A percentile compares a stretch with the other conserved stretches of the same genome.
Evolutionary conservation across 2,329 filamentous ascomycete genomes (phyloP).

Genomic region (Exophiala sp.): DNA sequence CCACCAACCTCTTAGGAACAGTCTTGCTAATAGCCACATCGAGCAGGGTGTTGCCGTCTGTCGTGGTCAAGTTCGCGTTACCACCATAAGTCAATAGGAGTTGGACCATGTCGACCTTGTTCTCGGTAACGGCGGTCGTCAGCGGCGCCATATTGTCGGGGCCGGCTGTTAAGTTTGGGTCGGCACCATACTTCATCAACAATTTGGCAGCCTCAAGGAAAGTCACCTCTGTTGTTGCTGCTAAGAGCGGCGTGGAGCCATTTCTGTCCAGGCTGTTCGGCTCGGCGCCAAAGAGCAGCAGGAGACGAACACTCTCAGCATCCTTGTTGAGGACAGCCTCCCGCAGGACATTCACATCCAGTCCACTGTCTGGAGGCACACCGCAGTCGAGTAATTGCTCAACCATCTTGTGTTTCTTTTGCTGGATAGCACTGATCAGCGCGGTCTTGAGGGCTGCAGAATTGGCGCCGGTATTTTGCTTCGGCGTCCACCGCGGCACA

Average conservation of each 20-base stretch:
- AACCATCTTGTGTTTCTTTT: slow-evolving; percentile 54
- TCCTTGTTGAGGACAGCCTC: slow-evolving; percentile 54
- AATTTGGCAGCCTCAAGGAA: slow-evolving; percentile 57
- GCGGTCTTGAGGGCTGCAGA: slow-evolving; percentile 46
- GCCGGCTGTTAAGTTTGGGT: slow-evolving; percentile 52
- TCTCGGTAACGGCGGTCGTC: slow-evolving; percentile 48
- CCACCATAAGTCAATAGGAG: slow-evolving; percentile 61
- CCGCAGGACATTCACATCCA: slow-evolving; percentile 46
- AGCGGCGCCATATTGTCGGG: slow-evolving; percentile 56
- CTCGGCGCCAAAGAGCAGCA: slow-evolving; percentile 57
- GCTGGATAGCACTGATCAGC: slow-evolving; percentile 54
- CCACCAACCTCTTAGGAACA: slow-evolving; percentile 53
- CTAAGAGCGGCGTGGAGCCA: slow-evolving; percentile 52
- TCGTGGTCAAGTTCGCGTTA: slow-evolving; percentile 52
- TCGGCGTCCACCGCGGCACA: slow-evolving; percentile 54
- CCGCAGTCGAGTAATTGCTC: slow-evolving; percentile 59
- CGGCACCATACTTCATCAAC: slow-evolving; percentile 63
- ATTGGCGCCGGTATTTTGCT: slow-evolving; percentile 42
- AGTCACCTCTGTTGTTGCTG: slow-evolving; percentile 50
- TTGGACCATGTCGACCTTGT: slow-evolving; percentile 56
- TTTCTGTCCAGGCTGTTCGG: slow-evolving; percentile 52
- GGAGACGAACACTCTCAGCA: slow-evolving; percentile 52
- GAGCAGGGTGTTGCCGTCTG: slow-evolving; percentile 59
- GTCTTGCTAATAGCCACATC: slow-evolving; percentile 59
- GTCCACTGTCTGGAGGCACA: slow-evolving; percentile 49